A percentile compares a stretch with the other conserved stretches of the same genome.
phyloP scores from a whole-genome alignment of 2,329 filamentous ascomycete species.

The Bipolaris oryzae region DNA sequence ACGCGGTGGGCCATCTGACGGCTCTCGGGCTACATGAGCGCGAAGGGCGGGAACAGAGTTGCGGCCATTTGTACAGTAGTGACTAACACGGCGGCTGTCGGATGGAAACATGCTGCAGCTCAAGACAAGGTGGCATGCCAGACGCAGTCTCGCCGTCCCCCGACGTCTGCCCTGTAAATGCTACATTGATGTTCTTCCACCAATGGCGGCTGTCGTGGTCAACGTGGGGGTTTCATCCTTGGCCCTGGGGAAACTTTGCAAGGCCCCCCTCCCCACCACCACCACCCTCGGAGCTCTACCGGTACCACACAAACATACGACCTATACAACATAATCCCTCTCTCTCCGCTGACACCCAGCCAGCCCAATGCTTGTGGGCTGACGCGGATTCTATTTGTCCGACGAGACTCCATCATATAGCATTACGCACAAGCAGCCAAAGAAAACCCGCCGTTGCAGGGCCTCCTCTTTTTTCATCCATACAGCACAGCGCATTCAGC shows the following conservation, averaged over 20 bases:
- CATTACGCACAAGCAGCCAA: neutral
- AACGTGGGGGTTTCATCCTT: slow-evolving; percentile 42
- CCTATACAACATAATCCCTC: neutral
- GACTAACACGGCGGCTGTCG: slow-evolving; percentile 41
- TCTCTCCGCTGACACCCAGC: neutral
- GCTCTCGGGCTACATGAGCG: slow-evolving; percentile 39
- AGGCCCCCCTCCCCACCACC: slow-evolving; percentile 4
- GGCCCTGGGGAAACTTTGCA: slow-evolving; percentile 42
- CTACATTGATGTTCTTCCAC: slow-evolving; percentile 35
- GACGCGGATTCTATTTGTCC: neutral
- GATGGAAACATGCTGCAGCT: slow-evolving; percentile 25
- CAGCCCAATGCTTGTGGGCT: neutral
- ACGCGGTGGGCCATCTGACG: slow-evolving; percentile 31
- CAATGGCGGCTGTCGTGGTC: slow-evolving; percentile 22
- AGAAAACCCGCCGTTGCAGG: neutral
- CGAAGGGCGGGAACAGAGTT: slow-evolving; percentile 43
- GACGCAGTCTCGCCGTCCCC: slow-evolving; percentile 31
- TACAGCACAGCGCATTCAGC: slow-evolving; percentile 1
- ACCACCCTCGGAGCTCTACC: neutral
- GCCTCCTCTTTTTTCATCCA: neutral
- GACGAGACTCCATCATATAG: neutral
- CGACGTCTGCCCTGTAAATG: slow-evolving; percentile 22
- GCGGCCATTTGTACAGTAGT: slow-evolving; percentile 42
- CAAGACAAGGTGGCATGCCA: slow-evolving; percentile 33
- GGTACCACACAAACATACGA: neutral